A percentile compares a stretch with the other conserved stretches of the same genome.
Conservation (phyloP, 2,329 filamentous ascomycete genomes). For the Thermomyces lanuginosus region DNA sequence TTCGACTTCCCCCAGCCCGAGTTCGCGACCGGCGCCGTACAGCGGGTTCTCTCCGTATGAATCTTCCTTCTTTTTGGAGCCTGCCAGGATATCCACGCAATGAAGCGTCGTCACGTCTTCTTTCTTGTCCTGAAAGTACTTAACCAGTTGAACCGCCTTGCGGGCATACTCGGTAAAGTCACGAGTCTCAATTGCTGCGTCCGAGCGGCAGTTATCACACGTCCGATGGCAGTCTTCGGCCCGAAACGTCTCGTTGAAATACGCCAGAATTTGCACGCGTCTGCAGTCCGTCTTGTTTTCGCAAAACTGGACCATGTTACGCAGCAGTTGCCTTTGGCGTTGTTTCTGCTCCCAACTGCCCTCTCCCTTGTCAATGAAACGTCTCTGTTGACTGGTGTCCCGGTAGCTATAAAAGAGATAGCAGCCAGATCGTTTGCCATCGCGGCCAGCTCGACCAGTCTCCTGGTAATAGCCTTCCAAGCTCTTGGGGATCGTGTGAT, state of each 20-base stretch:
- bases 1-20: conserved; percentile 63
- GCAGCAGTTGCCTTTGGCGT: conserved; percentile 69
- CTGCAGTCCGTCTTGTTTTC: conserved; percentile 81
- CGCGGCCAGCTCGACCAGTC: conserved; percentile 83
- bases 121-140: conserved; percentile 16
- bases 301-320: conserved; percentile 70
- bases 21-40: conserved; percentile 50
- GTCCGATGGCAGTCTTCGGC: conserved; percentile 51
- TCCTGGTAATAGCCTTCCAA: conserved; percentile 98
- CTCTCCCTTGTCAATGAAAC: conserved; percentile 70
- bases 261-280: conserved; percentile 72
- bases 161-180: conserved; percentile 65
- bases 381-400: conserved; percentile 57
- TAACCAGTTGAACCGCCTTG: conserved; percentile 53
- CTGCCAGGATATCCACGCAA: conserved; percentile 70
- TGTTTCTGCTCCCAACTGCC: conserved; percentile 65
- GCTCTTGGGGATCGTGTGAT: conserved; percentile 83
- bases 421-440: conserved; percentile 74
- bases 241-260: conserved; percentile 78
- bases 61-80: conserved; percentile 45
- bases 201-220: conserved; percentile 82
- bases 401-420: conserved; percentile 75
- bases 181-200: conserved; percentile 50
- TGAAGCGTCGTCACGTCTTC: conserved; percentile 57
- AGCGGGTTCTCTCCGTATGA: conserved; percentile 44